Evolutionary conservation across 495 filamentous ascomycete species (phyloP).

Genomic region (Hypomontagnella monticulosa): DNA sequence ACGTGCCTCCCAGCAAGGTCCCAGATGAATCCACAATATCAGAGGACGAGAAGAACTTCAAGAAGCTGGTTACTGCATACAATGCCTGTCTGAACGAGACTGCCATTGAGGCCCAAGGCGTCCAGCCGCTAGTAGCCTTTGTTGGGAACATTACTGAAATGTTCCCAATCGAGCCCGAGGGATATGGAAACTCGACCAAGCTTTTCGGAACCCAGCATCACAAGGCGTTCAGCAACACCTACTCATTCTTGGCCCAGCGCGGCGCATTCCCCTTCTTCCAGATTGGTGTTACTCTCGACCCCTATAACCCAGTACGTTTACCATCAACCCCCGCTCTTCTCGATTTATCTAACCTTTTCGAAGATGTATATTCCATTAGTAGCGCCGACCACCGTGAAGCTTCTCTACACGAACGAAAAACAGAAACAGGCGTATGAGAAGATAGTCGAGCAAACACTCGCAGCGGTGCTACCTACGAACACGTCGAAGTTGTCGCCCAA

Average conservation of each 20-base stretch:
- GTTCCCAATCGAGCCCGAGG: conserved; percentile 12
- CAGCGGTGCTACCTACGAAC: conserved; percentile 7
- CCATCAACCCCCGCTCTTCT: neutral
- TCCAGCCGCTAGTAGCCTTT: conserved; percentile 62
- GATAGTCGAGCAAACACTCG: conserved; percentile 3
- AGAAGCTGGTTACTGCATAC: conserved; percentile 69
- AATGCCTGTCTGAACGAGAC: conserved; percentile 69
- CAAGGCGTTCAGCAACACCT: conserved; percentile 18
- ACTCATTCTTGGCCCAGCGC: conserved; percentile 3
- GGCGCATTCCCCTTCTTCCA: conserved; percentile 13
- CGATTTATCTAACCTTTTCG: neutral
- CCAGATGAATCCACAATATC: neutral
- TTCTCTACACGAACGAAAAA: conserved; percentile 4
- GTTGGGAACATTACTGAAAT: conserved; percentile 28
- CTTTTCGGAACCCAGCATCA: conserved; percentile 7
- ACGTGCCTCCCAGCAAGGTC: conserved; percentile 2
- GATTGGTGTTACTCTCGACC: neutral
- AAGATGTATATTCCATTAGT: conserved; percentile 19
- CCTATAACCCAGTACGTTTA: conserved; percentile 9
- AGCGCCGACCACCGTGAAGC: neutral
- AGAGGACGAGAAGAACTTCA: conserved; percentile 69
- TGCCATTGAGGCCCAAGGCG: conserved; percentile 61
- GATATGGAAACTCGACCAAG: conserved; percentile 1
- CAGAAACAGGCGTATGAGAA: neutral
- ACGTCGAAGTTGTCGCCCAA: conserved; percentile 4